Percentiles rank a stretch among this genome's conserved stretches.
These are phyloP conservation scores for Crithidia expoeki DNA, from an alignment of 208 protist species.

Conservation along the genomic window DNA sequence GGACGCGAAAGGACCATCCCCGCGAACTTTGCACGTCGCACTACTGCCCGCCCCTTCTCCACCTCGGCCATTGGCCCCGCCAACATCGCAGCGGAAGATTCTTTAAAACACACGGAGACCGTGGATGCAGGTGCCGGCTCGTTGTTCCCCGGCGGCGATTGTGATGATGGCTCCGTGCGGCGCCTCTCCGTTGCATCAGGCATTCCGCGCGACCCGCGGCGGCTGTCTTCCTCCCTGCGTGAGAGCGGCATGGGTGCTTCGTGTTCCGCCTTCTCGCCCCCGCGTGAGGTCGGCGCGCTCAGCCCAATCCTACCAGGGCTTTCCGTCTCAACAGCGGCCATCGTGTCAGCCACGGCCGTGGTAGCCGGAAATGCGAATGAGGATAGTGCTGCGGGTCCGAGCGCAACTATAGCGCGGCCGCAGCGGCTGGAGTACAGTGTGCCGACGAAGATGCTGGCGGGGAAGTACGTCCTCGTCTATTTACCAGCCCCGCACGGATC, in stretches of 20 bases:
- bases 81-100: background rate
- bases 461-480: slow-evolving; percentile 78
- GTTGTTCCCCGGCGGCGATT: background rate
- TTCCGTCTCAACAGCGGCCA: slow-evolving; percentile 3
- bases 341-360: background rate
- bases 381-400: background rate
- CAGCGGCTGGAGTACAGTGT: slow-evolving; percentile 48
- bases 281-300: slow-evolving; percentile 11
- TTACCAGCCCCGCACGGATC: slow-evolving; percentile 37
- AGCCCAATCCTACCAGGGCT: slow-evolving; percentile 24
- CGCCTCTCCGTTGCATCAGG: slow-evolving; percentile 1
- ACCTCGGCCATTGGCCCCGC: background rate
- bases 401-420: slow-evolving; percentile 2
- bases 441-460: slow-evolving; percentile 46
- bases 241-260: background rate
- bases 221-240: slow-evolving; percentile 10
- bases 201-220: background rate
- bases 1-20: background rate
- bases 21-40: slow-evolving; percentile 6
- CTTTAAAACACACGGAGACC: background rate
- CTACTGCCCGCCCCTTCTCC: slow-evolving; percentile 8
- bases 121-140: background rate
- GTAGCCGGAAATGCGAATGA: background rate
- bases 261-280: background rate
- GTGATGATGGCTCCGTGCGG: background rate